phyloP scores from a whole-genome alignment of 2,329 filamentous ascomycete species.

The Fusarium pseudograminearum region DNA sequence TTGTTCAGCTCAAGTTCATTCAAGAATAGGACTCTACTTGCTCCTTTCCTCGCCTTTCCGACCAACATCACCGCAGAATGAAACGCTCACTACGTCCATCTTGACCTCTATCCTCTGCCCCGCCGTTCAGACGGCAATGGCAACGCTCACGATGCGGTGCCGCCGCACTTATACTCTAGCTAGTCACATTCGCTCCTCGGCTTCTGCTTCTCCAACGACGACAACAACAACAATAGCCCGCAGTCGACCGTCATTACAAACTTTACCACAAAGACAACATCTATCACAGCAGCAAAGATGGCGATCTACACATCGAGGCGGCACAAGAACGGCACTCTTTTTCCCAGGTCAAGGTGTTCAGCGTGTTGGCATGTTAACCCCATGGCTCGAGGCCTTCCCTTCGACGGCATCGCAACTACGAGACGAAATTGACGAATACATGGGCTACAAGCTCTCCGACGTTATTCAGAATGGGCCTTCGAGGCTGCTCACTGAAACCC shows the following conservation, averaged over 20 bases:
- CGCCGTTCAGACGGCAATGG: conserved; percentile 50
- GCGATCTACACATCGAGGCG: conserved; percentile 51
- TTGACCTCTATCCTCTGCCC: conserved; percentile 37
- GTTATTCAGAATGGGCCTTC: conserved; percentile 86
- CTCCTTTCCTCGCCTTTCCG: not conserved
- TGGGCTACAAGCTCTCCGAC: conserved; percentile 79
- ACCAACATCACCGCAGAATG: conserved; percentile 32
- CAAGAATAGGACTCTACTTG: not conserved
- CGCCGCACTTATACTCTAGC: conserved; percentile 39
- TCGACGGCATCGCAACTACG: conserved; percentile 79
- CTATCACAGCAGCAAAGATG: conserved; percentile 36
- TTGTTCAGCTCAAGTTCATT: not conserved
- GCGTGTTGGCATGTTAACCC: conserved; percentile 85
- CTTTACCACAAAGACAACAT: conserved; percentile 6
- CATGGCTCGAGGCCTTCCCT: conserved; percentile 91
- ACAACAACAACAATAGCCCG: not conserved
- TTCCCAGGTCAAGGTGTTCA: conserved; percentile 87
- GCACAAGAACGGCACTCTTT: conserved; percentile 69
- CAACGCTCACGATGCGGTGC: conserved; percentile 48
- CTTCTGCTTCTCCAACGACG: not conserved
- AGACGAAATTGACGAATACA: conserved; percentile 84
- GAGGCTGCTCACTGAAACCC: conserved; percentile 80
- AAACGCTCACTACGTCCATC: conserved; percentile 37
- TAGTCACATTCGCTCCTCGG: conserved; percentile 13
- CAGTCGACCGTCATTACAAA: conserved; percentile 21